Evolutionary conservation across 148 eudicot genomes (phyloP), one percentile per base, ranked within the genome.

Genomic region (Arctostaphylos glauca): DNA sequence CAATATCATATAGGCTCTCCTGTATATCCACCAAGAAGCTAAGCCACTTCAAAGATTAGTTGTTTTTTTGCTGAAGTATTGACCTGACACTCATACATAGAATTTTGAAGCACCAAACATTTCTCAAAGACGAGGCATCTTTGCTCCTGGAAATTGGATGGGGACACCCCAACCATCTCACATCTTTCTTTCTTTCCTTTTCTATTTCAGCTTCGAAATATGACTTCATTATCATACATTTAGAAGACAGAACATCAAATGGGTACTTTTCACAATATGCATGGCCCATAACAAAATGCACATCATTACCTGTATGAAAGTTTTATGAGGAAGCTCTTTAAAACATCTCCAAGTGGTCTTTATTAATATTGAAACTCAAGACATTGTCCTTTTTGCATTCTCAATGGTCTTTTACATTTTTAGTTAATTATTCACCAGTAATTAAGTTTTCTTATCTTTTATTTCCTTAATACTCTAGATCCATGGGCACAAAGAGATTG

Each of bases 401-500:
- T 23, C 41, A 82, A 76, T 60, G 9, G 25, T 53, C 44, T 64
- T 82, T 13, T 25, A 62, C 58, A 13, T 72, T 18, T 59, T n/a
- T 5, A 18, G 5, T 5, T 47, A 66, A 67, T n/a, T n/a, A 19
- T 52, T 25, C 50, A 16, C 66, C 44, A 58, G 5, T 16, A 16
- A 58, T 15, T 58, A 58, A 58, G 62, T 19, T 13, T 73, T 47
- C 16, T 5, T 38, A 38, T 74, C 68, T 84, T 58, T 83, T 77
- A 18, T 55, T 21, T n/a, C 19, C 54, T 44, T 46, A 4, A 31
- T n/a, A 6, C 50, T 81, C 50, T 72, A 93, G 92, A 83, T 84
- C 82, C 86, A 89, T 82, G 90, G 85, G 77, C 85, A 87, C 84
- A 88, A 77, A 55, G 89, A 91, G 86, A 81, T 88, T 77, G 86